A percentile compares a stretch with the other conserved stretches of the same genome.
Evolutionary conservation across 1,284 basidiomycete genomes (phyloP).

Genomic region (Stygiomarasmius scandens): DNA sequence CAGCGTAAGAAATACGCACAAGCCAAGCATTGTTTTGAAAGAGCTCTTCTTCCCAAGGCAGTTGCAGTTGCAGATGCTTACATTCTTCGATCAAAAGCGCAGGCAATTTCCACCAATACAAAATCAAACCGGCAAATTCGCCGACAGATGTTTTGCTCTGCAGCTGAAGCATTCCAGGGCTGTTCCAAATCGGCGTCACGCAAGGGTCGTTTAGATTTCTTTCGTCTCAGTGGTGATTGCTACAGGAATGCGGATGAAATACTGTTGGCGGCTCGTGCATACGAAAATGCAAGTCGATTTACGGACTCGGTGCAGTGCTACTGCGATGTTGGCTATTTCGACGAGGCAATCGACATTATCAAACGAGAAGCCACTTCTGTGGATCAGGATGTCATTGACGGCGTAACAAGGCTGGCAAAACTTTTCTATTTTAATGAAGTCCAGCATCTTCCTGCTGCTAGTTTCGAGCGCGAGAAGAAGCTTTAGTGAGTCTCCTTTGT

Average conservation of each 20-base stretch:
- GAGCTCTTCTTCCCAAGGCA: constrained; percentile 49
- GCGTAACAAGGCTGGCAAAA: constrained; percentile 51
- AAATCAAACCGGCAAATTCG: constrained; percentile 20
- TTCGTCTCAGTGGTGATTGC: constrained; percentile 55
- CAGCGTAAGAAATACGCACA: constrained; percentile 55
- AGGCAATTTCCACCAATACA: constrained; percentile 8
- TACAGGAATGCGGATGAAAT: constrained; percentile 45
- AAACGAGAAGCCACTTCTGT: constrained; percentile 40
- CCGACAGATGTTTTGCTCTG: constrained; percentile 40
- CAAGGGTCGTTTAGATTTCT: constrained; percentile 40
- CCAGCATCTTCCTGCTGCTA: constrained; percentile 5
- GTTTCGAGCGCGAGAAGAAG: constrained; percentile 27
- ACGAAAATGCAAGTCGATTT: constrained; percentile 46
- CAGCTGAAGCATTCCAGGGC: constrained; percentile 50
- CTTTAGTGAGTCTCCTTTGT: constrained; percentile 40
- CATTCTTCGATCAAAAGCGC: constrained; percentile 34
- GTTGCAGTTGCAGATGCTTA: constrained; percentile 44
- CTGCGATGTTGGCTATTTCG: constrained; percentile 52
- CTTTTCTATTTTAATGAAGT: constrained; percentile 49
- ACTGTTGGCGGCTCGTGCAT: constrained; percentile 48
- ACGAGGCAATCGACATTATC: constrained; percentile 54
- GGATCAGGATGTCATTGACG: constrained; percentile 35
- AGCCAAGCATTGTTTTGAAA: constrained; percentile 64
- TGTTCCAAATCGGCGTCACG: constrained; percentile 38
- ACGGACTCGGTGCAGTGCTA: constrained; percentile 49